Conservation (phyloP, 108 stramenopile species). For the Conticribra weissflogii region DNA sequence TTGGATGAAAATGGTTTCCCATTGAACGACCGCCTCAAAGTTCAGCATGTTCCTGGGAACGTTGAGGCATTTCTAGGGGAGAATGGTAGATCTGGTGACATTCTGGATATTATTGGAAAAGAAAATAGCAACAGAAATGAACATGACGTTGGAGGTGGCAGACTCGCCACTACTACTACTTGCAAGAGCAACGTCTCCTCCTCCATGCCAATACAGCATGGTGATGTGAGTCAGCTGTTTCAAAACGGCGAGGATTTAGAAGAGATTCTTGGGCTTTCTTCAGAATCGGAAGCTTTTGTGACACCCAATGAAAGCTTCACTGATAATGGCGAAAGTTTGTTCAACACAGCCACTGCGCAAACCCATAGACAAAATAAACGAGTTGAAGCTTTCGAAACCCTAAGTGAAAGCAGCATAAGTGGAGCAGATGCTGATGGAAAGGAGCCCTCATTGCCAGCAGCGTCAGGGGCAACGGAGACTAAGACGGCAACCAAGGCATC, state of each 20-base stretch:
- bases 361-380: too few relatives aligned
- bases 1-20: not conserved
- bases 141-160: not conserved
- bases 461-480: too few relatives aligned
- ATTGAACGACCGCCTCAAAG: too few relatives aligned
- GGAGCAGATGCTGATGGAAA: too few relatives aligned
- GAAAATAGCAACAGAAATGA: not conserved
- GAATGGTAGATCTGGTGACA: not conserved
- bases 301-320: not conserved
- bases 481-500: too few relatives aligned
- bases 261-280: constrained; percentile 20
- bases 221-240: constrained; percentile 24
- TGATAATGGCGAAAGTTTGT: not conserved
- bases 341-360: not conserved
- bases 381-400: too few relatives aligned
- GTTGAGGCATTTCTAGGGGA: not conserved
- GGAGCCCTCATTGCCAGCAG: too few relatives aligned
- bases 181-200: too few relatives aligned
- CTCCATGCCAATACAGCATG: too few relatives aligned
- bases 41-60: not conserved
- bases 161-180: not conserved
- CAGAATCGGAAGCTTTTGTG: not conserved
- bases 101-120: constrained; percentile 1
- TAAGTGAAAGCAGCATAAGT: too few relatives aligned
- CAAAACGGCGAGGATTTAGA: constrained; percentile 9